Conservation (phyloP, 495 filamentous ascomycete genomes). For the Penicillium flavigenum region DNA sequence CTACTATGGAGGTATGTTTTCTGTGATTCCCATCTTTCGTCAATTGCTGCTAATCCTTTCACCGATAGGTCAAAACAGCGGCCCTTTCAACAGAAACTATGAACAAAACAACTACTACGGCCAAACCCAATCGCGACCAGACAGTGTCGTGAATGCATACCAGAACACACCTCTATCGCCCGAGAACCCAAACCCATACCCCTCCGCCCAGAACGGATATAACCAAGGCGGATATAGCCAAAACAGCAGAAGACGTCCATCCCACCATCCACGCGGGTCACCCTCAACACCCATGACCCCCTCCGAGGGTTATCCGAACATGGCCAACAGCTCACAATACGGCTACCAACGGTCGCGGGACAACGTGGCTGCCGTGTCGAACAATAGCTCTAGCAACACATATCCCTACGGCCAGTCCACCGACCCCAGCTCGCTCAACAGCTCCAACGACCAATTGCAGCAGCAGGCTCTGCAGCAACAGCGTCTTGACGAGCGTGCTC, state of each 20-base stretch:
- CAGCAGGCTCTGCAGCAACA: slow-evolving; percentile 47
- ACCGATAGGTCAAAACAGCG: slow-evolving; percentile 26
- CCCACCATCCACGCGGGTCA: slow-evolving; percentile 41
- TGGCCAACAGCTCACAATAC: slow-evolving; percentile 36
- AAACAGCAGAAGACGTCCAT: slow-evolving; percentile 25
- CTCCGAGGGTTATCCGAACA: slow-evolving; percentile 22
- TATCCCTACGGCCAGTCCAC: slow-evolving; percentile 79
- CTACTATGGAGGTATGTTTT: slow-evolving; percentile 57
- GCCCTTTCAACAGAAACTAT: slow-evolving; percentile 43
- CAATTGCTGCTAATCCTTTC: slow-evolving; percentile 13
- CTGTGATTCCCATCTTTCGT: no score
- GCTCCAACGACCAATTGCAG: slow-evolving; percentile 73
- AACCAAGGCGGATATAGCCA: slow-evolving; percentile 29
- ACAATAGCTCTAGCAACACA: slow-evolving; percentile 60
- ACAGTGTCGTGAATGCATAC: slow-evolving; percentile 54
- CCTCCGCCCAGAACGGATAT: slow-evolving; percentile 31
- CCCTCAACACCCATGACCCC: not conserved
- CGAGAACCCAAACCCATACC: slow-evolving; percentile 43
- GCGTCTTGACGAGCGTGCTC: slow-evolving; percentile 46
- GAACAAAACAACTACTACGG: slow-evolving; percentile 54
- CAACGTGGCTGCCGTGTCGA: slow-evolving; percentile 72
- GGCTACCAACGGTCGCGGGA: slow-evolving; percentile 79
- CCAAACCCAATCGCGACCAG: slow-evolving; percentile 53
- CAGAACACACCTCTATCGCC: slow-evolving; percentile 33
- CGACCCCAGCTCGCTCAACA: slow-evolving; percentile 88